Evolutionary conservation across 1,284 basidiomycete genomes (phyloP).

Genomic region (Retiboletus flavoniger): DNA sequence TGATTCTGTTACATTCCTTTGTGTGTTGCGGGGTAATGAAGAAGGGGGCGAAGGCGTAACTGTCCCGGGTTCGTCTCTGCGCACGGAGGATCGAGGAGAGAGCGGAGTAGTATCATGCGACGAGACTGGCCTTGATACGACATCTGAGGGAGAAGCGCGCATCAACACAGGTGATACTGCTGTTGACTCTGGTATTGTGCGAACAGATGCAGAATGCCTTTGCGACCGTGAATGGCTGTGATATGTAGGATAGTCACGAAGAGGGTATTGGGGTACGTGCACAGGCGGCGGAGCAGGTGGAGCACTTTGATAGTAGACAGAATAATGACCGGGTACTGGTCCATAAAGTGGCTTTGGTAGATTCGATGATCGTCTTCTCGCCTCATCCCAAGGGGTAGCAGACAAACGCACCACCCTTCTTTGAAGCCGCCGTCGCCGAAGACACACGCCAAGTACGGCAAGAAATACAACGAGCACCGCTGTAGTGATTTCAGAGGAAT

Average conservation of each 20-base stretch:
- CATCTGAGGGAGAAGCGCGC: not conserved
- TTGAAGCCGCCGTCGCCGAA: conserved; percentile 7
- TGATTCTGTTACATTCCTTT: not conserved
- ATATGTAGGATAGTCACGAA: not conserved
- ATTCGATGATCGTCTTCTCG: not conserved
- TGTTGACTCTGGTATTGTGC: not conserved
- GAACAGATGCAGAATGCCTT: not conserved
- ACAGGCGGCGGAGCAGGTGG: not conserved
- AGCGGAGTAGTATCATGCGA: not conserved
- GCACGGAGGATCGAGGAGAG: conserved; percentile 2
- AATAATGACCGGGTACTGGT: not conserved
- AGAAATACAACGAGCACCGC: not conserved
- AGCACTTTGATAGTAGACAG: not conserved
- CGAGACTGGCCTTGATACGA: not conserved
- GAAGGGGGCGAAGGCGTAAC: not conserved
- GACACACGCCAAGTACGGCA: not conserved
- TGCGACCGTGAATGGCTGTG: not conserved
- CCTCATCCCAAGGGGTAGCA: not conserved
- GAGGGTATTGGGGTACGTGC: conserved; percentile 8
- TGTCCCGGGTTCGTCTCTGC: not conserved
- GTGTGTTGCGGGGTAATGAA: not conserved
- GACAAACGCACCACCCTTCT: not conserved
- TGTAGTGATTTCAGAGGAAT: conserved; percentile 9
- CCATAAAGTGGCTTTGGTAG: conserved; percentile 3
- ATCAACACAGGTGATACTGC: conserved; percentile 2